Percentiles rank a stretch among this genome's conserved stretches.
Evolutionary conservation across 2,329 filamentous ascomycete species (phyloP).

Genomic region (Pseudocercospora eumusae): DNA sequence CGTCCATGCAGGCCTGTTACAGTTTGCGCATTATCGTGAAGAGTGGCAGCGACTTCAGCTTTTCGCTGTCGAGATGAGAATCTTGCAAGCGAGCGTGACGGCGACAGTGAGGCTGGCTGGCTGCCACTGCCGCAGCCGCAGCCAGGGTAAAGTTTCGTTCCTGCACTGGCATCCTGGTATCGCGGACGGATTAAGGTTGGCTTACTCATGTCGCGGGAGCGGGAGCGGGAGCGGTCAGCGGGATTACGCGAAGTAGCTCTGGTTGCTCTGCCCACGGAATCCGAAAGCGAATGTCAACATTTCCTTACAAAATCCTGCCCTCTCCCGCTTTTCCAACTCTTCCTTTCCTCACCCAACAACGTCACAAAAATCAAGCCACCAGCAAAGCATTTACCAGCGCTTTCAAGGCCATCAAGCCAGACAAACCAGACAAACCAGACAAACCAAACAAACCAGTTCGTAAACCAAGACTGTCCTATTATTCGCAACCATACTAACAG

Average conservation of each 20-base stretch:
- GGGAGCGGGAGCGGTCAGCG: no score
- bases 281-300: not conserved
- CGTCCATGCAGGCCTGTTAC: conserved; percentile 4
- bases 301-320: conserved; percentile 15
- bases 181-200: not conserved
- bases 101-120: not conserved
- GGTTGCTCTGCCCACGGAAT: conserved; percentile 2
- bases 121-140: not conserved
- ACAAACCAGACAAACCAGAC: conserved; percentile 19
- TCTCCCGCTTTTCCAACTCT: conserved; percentile 9
- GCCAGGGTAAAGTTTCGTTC: conserved; percentile 1
- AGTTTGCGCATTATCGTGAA: conserved; percentile 15
- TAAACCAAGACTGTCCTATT: conserved; percentile 41
- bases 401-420: conserved; percentile 32
- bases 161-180: conserved; percentile 4
- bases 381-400: conserved; percentile 22
- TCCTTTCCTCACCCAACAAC: conserved; percentile 32
- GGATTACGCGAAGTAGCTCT: no score
- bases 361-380: conserved; percentile 21
- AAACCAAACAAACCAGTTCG: conserved; percentile 21
- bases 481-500: conserved; percentile 42
- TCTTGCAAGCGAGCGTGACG: not conserved
- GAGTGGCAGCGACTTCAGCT: conserved; percentile 1
- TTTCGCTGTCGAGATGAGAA: not conserved
- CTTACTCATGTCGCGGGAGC: no score